Percentiles rank a stretch among this genome's conserved stretches.
These are phyloP conservation scores for Pisolithus tinctorius DNA, from an alignment of 768 basidiomycete species.

Conservation along the genomic window DNA sequence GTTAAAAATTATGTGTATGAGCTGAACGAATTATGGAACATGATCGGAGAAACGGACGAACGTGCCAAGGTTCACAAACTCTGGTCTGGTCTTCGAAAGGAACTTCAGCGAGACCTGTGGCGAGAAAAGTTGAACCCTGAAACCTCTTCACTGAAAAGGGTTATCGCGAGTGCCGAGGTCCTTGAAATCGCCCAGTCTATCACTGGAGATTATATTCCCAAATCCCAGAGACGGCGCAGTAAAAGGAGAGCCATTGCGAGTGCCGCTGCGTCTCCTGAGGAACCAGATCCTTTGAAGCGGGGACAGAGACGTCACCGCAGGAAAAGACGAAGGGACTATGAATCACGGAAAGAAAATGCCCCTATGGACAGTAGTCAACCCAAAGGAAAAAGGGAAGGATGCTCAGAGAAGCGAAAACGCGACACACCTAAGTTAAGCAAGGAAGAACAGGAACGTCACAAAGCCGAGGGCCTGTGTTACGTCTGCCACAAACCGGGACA, in stretches of 20 bases:
- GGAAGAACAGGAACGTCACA: background rate
- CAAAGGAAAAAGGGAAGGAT: background rate
- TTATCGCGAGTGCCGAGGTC: constrained; percentile 21
- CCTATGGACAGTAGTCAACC: background rate
- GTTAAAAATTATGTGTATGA: constrained; percentile 30
- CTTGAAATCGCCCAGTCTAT: constrained; percentile 25
- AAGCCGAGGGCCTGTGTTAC: background rate
- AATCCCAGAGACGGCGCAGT: background rate
- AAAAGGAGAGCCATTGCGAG: no score
- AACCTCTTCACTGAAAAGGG: constrained; percentile 15
- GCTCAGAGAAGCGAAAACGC: no score
- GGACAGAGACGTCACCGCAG: background rate
- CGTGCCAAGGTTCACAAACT: constrained; percentile 25
- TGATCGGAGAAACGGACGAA: constrained; percentile 25
- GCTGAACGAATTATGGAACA: constrained; percentile 26
- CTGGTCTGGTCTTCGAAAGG: constrained; percentile 25
- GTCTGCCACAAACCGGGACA: no score
- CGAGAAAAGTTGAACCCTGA: constrained; percentile 23
- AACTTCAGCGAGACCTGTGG: constrained; percentile 26
- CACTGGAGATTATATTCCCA: background rate
- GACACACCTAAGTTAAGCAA: background rate
- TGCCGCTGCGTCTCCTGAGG: background rate
- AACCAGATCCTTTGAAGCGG: background rate
- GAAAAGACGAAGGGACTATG: background rate
- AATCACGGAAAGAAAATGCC: background rate